Conservation (phyloP, 371 early-diverging fungal genomes). For the Rhizopus sp. region DNA sequence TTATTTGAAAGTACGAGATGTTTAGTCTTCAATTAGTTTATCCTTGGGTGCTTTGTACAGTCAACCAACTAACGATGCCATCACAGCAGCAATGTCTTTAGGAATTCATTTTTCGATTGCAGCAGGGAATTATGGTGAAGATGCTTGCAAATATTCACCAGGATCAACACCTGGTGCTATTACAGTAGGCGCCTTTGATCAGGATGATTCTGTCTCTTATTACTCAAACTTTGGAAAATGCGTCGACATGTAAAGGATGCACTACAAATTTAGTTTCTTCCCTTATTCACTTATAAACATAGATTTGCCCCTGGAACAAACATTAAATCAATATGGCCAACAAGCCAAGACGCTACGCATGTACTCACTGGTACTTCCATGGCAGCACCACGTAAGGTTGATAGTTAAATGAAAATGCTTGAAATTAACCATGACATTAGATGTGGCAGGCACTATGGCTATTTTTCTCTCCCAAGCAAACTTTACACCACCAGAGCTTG, state of each 20-base stretch:
- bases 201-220: conserved; percentile 67
- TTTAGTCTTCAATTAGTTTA: conserved; percentile 34
- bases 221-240: conserved; percentile 82
- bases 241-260: conserved; percentile 66
- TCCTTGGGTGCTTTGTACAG: conserved; percentile 60
- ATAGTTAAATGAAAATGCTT: background rate
- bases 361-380: conserved; percentile 74
- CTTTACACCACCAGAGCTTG: conserved; percentile 37
- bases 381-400: conserved; percentile 69
- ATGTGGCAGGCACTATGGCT: conserved; percentile 51
- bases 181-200: conserved; percentile 88
- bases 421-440: background rate
- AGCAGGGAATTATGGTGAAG: conserved; percentile 64
- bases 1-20: conserved; percentile 22
- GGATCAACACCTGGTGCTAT: conserved; percentile 79
- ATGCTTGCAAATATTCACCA: conserved; percentile 88
- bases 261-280: background rate
- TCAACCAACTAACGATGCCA: conserved; percentile 59
- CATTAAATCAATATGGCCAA: conserved; percentile 68
- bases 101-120: conserved; percentile 63
- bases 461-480: conserved; percentile 33
- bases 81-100: conserved; percentile 49
- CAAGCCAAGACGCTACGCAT: conserved; percentile 28
- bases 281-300: background rate
- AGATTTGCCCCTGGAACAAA: conserved; percentile 77